phyloP scores from a whole-genome alignment of 2,329 filamentous ascomycete genomes.

The Penicillium sp. region DNA sequence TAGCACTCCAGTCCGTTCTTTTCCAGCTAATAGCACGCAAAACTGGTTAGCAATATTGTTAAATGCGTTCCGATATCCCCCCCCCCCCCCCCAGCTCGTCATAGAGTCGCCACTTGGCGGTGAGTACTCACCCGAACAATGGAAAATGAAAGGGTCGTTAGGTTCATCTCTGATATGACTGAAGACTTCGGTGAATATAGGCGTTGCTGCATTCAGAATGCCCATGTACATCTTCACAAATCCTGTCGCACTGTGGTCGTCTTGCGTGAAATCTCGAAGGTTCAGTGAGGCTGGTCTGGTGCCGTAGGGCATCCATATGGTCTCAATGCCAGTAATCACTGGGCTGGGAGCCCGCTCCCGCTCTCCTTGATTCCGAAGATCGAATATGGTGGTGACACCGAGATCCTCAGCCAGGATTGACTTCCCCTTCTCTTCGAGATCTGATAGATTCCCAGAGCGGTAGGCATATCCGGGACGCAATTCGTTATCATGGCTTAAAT shows the following conservation, averaged over 20 bases:
- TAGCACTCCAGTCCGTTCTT: too few species aligned
- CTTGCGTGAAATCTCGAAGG: conserved; percentile 37
- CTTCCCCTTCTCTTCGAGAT: conserved; percentile 56
- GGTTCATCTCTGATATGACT: conserved; percentile 54
- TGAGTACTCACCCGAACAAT: conserved; percentile 53
- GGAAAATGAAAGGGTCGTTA: conserved; percentile 59
- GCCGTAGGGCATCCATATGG: conserved; percentile 49
- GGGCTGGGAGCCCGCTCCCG: conserved; percentile 47
- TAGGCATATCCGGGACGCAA: conserved; percentile 60
- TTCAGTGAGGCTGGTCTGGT: conserved; percentile 44
- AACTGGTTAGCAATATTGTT: not conserved
- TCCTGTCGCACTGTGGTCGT: conserved; percentile 60
- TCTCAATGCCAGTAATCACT: conserved; percentile 58
- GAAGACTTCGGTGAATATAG: conserved; percentile 61
- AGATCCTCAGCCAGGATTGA: conserved; percentile 51
- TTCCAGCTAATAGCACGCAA: not conserved
- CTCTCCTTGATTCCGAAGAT: conserved; percentile 61
- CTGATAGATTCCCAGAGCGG: conserved; percentile 67
- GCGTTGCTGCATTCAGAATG: conserved; percentile 64
- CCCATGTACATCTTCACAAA: conserved; percentile 68
- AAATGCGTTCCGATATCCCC: not conserved
- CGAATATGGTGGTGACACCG: conserved; percentile 66
- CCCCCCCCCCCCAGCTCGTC: not conserved
- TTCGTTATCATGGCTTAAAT: conserved; percentile 23
- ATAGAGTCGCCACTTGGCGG: not conserved